phyloP scores from a whole-genome alignment of 73 alveolate genomes.

The Vitrella brassicaformis region DNA sequence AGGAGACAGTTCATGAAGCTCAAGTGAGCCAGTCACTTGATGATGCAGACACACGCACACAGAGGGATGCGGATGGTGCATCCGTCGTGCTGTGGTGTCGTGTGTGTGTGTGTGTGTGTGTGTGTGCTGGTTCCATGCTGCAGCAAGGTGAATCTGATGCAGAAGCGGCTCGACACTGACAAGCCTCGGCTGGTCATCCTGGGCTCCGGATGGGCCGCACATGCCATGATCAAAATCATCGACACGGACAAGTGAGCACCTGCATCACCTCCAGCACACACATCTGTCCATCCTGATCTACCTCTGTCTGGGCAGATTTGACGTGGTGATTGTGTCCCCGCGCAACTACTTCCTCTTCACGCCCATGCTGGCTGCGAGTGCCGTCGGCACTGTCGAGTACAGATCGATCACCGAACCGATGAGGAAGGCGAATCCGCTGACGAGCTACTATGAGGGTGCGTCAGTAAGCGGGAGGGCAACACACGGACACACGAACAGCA shows the following conservation, averaged over 20 bases:
- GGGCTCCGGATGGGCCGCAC: constrained; percentile 41
- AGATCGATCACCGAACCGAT: constrained; percentile 10
- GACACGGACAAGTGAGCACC: constrained; percentile 18
- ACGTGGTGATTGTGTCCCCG: constrained; percentile 7
- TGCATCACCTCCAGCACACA: background rate
- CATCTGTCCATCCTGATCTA: background rate
- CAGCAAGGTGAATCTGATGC: too few relatives aligned
- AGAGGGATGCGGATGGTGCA: too few relatives aligned
- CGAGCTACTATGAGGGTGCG: background rate
- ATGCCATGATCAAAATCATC: constrained; percentile 9
- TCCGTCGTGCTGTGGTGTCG: too few relatives aligned
- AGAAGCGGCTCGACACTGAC: too few relatives aligned
- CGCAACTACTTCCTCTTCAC: constrained; percentile 39
- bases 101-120: too few relatives aligned
- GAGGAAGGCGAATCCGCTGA: background rate
- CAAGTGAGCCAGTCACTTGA: too few relatives aligned
- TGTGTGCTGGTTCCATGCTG: too few relatives aligned
- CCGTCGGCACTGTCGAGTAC: constrained; percentile 41
- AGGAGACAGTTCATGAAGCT: too few relatives aligned
- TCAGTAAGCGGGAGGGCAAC: too few relatives aligned
- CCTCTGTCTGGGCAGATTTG: background rate
- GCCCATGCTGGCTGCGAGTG: constrained; percentile 29
- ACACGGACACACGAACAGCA: too few relatives aligned
- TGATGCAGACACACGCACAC: too few relatives aligned
- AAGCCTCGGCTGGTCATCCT: constrained; percentile 12